Evolutionary conservation across 352 stramenopile species (phyloP), one percentile per base, ranked within the genome.

Genomic region (Phytophthora cajani): DNA sequence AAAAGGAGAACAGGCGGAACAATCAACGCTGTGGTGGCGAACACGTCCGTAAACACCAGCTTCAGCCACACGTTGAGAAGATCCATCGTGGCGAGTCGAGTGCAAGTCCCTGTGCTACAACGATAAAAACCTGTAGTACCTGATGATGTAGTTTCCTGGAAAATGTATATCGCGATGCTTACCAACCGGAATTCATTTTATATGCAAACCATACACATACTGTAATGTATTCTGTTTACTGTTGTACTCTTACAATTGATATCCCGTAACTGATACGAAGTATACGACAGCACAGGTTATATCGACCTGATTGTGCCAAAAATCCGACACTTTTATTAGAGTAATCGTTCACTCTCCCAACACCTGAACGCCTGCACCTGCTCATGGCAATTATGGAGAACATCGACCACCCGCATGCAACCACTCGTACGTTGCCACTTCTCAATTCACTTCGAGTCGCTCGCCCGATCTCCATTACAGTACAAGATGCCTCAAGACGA

Each of bases 401-500:
- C 38, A 17, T 44, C 38, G 14, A 8, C 5, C 42, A 49, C 14
- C 42, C 42, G 17, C 42, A 17, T 33, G 46, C 46, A 52, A 52
- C 5, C 42, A 7, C n/a, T 19, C 46, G 8, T 27, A 2, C 12
- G 19, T n/a, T 44, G 21, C n/a, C 58, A 73, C 44, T 69, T 60
- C 30, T 19, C 42, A 59, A 73, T 69, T 73, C 42, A 44, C 42
- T 42, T 53, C 38, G 32, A 36, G 30, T 47, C n/a, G 38, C 19
- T 52, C 58, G 27, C 62, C 30, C 27, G 36, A 36, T 56, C 25
- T 17, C 6, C 25, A 30, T 10, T 10, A 27, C 17, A 55, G 16
- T 10, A 47, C 2, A 36, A 65, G 64, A 73, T 73, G 66, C 7
- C 67, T 4, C 61, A 70, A 8, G 19, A 74, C 62, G 67, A 74